phyloP scores from a whole-genome alignment of 257 asterid genomes.

The Solanum chmielewskii region DNA sequence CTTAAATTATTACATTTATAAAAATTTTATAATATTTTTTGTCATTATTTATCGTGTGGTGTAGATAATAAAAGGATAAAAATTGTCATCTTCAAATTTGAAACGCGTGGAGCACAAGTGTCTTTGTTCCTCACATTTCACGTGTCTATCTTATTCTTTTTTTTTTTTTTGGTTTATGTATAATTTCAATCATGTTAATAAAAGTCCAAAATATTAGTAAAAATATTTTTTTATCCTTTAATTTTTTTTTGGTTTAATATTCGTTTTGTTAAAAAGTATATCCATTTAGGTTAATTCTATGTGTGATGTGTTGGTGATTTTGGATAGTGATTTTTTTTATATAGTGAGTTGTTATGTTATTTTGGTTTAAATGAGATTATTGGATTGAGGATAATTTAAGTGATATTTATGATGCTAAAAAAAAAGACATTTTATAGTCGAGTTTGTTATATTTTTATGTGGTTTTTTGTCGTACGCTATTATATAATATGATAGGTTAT shows the following conservation, averaged over 20 bases:
- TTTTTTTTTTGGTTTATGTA: no score
- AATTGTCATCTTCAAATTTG: background rate
- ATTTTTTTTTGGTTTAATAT: background rate
- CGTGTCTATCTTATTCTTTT: background rate
- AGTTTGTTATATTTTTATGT: no score
- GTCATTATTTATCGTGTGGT: background rate
- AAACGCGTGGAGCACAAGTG: background rate
- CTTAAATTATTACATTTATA: background rate
- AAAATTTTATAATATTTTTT: background rate
- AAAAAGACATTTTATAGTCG: background rate
- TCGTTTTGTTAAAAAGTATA: background rate
- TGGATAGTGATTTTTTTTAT: no score
- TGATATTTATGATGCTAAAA: background rate
- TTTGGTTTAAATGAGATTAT: background rate
- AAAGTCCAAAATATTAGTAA: background rate
- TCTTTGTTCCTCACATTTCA: background rate
- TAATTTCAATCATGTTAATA: background rate
- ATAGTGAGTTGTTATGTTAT: background rate
- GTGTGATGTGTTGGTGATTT: background rate
- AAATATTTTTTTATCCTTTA: background rate
- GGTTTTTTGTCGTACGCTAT: no score
- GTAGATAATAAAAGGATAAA: conserved; percentile 1
- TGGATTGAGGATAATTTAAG: background rate
- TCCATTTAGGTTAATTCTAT: background rate
- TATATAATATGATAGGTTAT: no score